These are phyloP conservation scores for Scytalidium sp. DNA, from an alignment of 2,329 filamentous ascomycete genomes.

Conservation along the genomic window DNA sequence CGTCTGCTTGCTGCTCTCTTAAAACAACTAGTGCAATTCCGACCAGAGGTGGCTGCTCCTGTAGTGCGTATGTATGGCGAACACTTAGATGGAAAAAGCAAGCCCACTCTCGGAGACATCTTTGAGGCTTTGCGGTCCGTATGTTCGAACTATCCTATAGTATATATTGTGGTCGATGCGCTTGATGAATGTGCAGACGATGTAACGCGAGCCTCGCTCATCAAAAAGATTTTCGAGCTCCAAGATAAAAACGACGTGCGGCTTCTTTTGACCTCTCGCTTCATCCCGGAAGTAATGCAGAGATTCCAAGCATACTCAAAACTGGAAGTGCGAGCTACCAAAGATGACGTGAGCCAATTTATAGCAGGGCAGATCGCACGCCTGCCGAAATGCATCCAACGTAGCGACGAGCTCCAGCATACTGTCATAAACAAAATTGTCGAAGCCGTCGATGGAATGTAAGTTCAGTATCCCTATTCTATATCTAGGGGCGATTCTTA, in stretches of 20 bases:
- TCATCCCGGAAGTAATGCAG: not conserved
- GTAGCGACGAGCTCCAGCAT: not conserved
- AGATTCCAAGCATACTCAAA: not conserved
- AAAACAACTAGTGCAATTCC: slow-evolving; percentile 21
- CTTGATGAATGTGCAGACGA: slow-evolving; percentile 2
- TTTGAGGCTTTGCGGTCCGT: slow-evolving; percentile 6
- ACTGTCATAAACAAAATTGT: not conserved
- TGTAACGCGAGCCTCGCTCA: not conserved
- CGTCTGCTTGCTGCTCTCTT: slow-evolving; percentile 19
- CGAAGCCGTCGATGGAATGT: slow-evolving; percentile 23
- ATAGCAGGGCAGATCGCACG: not conserved
- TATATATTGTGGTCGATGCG: slow-evolving; percentile 8
- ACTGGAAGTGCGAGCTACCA: not conserved
- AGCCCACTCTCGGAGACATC: slow-evolving; percentile 15
- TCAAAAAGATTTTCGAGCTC: not conserved
- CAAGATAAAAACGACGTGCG: not conserved
- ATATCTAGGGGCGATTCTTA: too few relatives aligned
- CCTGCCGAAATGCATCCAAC: not conserved
- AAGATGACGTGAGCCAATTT: not conserved
- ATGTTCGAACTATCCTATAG: slow-evolving; percentile 5
- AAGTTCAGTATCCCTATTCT: too few relatives aligned
- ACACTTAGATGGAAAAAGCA: slow-evolving; percentile 1
- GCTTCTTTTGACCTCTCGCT: not conserved
- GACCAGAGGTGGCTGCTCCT: not conserved
- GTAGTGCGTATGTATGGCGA: slow-evolving; percentile 8